A percentile compares a stretch with the other conserved stretches of the same genome.
Evolutionary conservation across 2,329 filamentous ascomycete genomes (phyloP).

Genomic region (Alternaria tenuissima): DNA sequence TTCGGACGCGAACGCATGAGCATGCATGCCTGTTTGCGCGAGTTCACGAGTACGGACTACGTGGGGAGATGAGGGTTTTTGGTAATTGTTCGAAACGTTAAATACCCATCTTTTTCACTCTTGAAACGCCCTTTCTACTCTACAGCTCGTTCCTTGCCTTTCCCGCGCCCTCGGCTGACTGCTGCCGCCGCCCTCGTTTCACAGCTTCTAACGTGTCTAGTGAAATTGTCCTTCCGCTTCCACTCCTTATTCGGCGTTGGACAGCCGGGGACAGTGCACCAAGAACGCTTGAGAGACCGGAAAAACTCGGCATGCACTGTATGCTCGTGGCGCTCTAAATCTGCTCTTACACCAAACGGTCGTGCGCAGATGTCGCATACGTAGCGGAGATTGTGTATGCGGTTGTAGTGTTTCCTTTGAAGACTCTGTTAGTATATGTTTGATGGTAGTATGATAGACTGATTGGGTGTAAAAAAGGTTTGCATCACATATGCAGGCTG

Average conservation of each 20-base stretch:
- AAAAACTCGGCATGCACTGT: no score
- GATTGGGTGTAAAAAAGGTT: no score
- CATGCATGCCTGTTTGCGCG: not conserved
- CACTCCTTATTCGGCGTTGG: not conserved
- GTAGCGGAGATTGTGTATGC: no score
- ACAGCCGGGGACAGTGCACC: conserved; percentile 1
- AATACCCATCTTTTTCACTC: not conserved
- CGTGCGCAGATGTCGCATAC: no score
- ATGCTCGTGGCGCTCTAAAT: no score
- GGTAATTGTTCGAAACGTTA: not conserved
- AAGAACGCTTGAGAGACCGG: no score
- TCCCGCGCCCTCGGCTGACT: not conserved
- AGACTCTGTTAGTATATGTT: no score
- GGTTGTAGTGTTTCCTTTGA: no score
- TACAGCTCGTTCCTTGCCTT: not conserved
- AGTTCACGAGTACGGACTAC: not conserved
- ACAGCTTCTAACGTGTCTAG: conserved; percentile 1
- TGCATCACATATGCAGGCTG: no score
- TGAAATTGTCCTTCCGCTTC: conserved; percentile 3
- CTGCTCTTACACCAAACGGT: no score
- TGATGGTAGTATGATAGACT: no score
- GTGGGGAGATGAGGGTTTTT: not conserved
- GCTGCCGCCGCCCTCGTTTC: not conserved
- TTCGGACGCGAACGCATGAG: not conserved
- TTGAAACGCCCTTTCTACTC: not conserved